Evolutionary conservation across 1,139 yeast species (phyloP).

Genomic region (Lodderomyces theae): DNA sequence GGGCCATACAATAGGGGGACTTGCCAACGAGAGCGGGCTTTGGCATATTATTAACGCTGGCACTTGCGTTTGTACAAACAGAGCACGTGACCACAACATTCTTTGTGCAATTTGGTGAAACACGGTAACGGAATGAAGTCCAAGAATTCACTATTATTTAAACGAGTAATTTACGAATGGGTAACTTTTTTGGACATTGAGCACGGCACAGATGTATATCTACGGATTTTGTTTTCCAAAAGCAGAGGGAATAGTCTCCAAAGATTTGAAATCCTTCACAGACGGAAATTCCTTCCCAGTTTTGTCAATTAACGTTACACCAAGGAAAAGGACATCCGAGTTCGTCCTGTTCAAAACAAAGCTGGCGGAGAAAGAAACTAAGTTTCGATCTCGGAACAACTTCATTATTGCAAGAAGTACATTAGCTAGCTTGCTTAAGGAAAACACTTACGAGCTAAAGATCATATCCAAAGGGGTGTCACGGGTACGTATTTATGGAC

Average conservation of each 20-base stretch:
- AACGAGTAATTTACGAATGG: too few species aligned
- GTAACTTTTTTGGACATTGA: not conserved
- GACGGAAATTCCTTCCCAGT: conserved; percentile 7
- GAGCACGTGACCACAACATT: too few species aligned
- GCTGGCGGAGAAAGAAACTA: not conserved
- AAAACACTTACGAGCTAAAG: conserved; percentile 11
- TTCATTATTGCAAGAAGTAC: conserved; percentile 22
- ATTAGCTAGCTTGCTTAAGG: conserved; percentile 15
- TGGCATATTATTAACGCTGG: too few species aligned
- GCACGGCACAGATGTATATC: conserved; percentile 2
- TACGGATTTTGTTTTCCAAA: conserved; percentile 7
- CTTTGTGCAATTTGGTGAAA: too few species aligned
- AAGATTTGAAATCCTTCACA: conserved; percentile 7
- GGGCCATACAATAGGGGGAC: too few species aligned
- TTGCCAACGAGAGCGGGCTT: too few species aligned
- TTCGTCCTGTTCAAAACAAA: not conserved
- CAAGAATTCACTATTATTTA: too few species aligned
- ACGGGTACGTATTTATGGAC: conserved; percentile 17
- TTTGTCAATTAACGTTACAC: conserved; percentile 7
- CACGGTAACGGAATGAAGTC: too few species aligned
- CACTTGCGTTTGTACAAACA: too few species aligned
- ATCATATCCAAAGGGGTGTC: conserved; percentile 19
- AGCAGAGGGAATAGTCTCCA: too few species aligned
- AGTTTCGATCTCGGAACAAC: conserved; percentile 20
- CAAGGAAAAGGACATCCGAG: not conserved